Conservation (phyloP, 805 yeast genomes). For the Saturnispora gosingensis region DNA sequence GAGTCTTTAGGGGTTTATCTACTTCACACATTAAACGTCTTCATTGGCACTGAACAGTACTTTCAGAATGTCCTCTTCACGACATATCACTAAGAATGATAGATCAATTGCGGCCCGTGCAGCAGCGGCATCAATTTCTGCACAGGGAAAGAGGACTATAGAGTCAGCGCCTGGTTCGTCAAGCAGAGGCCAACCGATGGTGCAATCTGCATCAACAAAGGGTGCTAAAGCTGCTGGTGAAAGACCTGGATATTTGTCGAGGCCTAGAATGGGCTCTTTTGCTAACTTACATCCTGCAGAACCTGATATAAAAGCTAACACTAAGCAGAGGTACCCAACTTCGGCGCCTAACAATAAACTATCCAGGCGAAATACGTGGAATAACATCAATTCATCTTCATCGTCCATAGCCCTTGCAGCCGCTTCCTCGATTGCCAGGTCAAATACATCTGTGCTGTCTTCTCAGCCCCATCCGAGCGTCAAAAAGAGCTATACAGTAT, state of each 20-base stretch:
- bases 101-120: conserved; percentile 1
- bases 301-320: background rate
- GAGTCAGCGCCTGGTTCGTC: background rate
- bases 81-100: background rate
- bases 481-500: background rate
- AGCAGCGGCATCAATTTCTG: background rate
- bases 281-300: background rate
- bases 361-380: conserved; percentile 17
- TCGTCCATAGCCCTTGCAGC: conserved; percentile 29
- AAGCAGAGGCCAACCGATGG: background rate
- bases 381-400: conserved; percentile 21
- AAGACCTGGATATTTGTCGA: background rate
- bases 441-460: conserved; percentile 23
- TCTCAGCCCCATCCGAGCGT: conserved; percentile 9
- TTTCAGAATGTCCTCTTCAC: background rate
- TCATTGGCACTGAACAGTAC: background rate
- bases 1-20: background rate
- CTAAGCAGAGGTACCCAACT: background rate
- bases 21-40: background rate
- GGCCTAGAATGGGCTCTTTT: background rate
- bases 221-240: background rate
- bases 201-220: background rate
- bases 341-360: background rate
- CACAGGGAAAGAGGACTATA: background rate
- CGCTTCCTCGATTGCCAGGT: conserved; percentile 28